Base-by-base conservation (phyloP, 225 moss, liverwort and hornwort genomes). In the Ulota crispa region DNA sequence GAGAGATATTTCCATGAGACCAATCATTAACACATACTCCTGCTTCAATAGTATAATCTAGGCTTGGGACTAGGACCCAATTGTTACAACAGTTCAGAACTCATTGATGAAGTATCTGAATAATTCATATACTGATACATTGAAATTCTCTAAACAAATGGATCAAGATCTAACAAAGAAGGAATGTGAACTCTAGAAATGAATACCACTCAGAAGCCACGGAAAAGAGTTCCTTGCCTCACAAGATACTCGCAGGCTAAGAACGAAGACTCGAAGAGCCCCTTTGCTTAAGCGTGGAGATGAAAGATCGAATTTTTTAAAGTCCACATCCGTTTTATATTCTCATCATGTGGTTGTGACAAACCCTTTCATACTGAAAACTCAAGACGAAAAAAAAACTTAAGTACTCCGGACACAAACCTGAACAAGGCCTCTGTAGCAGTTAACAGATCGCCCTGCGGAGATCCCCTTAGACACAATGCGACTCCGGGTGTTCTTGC, bases 391-490 rank as follows among this genome's bases (percentile, higher is more conserved):
- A 54, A 78, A 59, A 14, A 43, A 13, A 43, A 50, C 50, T 28
- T 37, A 55, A 50, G 3, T 36, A 8, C 21, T n/a, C 23, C 23
- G 13, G 18, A 66, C 26, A 78, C 88, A 13, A 31, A 91, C 91
- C 91, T 97, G 97, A 32, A 97, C 97, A 59, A 97, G 88, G 19
- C 97, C 97, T 90, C 97, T 83, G 86, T 97, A 97, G 84, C 97
- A 97, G 74, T 97, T 97, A 21, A 94, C 83, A 3, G 95, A 97
- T 3, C 90, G 85, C 16, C 97, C 95, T 12, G 97, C 97, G 4
- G 95, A 95, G 32, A 97, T 97, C 2, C 97, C 97, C 70, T 97
- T 97, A 4, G 97, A 97, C 50, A 97, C 95, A 76, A 97, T 97
- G 66, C 97, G 88, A 76, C 97, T 97, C 65, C 89, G 88, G 8